Evolutionary conservation across 495 filamentous ascomycete species (phyloP).

Genomic region (Neurospora intermedia): DNA sequence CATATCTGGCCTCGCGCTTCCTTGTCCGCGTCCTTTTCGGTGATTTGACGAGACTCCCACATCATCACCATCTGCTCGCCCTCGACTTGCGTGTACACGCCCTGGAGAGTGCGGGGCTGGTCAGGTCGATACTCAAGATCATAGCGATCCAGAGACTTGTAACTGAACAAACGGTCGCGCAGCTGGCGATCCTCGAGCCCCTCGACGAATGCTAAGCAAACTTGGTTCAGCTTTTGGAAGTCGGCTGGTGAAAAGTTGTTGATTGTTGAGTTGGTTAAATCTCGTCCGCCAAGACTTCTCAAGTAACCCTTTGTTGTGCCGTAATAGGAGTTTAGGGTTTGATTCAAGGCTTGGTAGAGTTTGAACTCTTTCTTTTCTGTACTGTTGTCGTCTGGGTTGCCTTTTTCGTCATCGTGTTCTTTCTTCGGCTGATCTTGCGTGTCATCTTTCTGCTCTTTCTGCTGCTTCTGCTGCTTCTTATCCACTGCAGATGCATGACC

Average conservation of each 20-base stretch:
- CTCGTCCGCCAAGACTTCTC: constrained; percentile 34
- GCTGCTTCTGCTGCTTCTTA: neutral
- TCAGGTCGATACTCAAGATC: constrained; percentile 8
- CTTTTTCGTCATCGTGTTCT: neutral
- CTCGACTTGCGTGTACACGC: constrained; percentile 37
- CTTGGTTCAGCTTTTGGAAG: constrained; percentile 32
- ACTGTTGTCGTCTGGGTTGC: neutral
- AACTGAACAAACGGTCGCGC: constrained; percentile 25
- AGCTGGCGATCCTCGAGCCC: constrained; percentile 35
- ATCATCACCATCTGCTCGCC: constrained; percentile 35
- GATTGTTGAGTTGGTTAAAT: constrained; percentile 30
- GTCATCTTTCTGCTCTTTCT: neutral
- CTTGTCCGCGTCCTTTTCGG: constrained; percentile 19
- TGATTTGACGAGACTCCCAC: constrained; percentile 31
- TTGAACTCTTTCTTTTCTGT: constrained; percentile 21
- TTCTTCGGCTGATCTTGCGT: neutral
- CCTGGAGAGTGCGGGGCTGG: constrained; percentile 32
- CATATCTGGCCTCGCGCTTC: constrained; percentile 24
- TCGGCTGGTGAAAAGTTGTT: constrained; percentile 27
- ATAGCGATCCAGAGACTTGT: constrained; percentile 26
- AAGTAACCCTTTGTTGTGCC: constrained; percentile 33
- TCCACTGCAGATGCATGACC: neutral
- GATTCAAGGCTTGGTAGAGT: constrained; percentile 25
- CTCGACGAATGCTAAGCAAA: constrained; percentile 36
- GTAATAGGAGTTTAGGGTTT: constrained; percentile 31